Base-by-base conservation (phyloP, 768 basidiomycete species). In the Leccinum variicolor region DNA sequence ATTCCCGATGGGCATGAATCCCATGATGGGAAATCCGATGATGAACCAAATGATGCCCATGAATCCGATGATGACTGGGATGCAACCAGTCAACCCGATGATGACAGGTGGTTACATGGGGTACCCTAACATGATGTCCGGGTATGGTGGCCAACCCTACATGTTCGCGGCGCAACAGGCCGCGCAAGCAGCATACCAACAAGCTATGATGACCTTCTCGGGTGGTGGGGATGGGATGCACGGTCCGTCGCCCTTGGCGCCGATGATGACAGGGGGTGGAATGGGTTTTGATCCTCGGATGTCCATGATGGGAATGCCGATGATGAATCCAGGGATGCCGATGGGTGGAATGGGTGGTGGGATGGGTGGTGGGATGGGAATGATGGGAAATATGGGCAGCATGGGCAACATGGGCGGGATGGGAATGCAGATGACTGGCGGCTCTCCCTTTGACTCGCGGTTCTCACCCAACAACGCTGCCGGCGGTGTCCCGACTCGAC, bases 121-220 rank as follows among this genome's bases (percentile, higher is more conserved):
- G 43, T 78, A 70, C 57, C 74, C 76, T 19, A 66, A 61, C 57
- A 69, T 72, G 69, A 78, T 80, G 74, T 69, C 77, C 0, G 70
- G 69, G 43, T 78, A 67, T 59, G 76, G 69, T 33, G 84, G 85
- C 65, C 88, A 87, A 26, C 90, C 90, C 59, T 90, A 91, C 64
- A 84, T 92, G 84, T 88, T 89, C 66, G 91, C 90, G 5, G 91
- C 92, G 15, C 89, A 90, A 60, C 89, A 90, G 66, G 89, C 89
- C 7, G 85, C 81, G 1, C 78, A 87, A 34, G 88, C 91, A 64
- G 92, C 92, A 0, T 94, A 93, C 73, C 92, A 92, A 68, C 90
- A 92, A 68, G 89, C 90, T 19, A 92, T 92, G 90, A 83, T 90
- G 79, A 83, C 86, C 17, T 88, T 86, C 56, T 90, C 89, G 13